Conservation (phyloP, 2,329 filamentous ascomycete genomes). For the Myrmaecium sp. region DNA sequence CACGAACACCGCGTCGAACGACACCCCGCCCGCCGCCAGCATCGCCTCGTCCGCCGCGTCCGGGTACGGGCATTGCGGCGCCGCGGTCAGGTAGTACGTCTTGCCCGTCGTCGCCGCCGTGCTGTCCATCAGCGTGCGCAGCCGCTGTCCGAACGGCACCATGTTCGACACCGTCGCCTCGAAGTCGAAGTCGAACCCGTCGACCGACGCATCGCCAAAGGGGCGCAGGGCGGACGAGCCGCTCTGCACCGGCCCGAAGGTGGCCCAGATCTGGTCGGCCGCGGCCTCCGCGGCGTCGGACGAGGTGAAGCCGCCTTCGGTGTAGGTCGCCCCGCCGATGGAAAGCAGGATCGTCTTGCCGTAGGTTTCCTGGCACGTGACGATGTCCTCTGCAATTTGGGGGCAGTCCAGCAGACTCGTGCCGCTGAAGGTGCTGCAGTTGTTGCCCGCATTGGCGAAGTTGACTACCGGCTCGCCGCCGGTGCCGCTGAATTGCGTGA, state of each 20-base stretch:
- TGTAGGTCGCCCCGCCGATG: slow-evolving; percentile 54
- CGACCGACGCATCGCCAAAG: slow-evolving; percentile 47
- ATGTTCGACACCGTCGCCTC: slow-evolving; percentile 45
- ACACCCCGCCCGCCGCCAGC: slow-evolving; percentile 32
- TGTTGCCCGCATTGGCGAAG: slow-evolving; percentile 47
- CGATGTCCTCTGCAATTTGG: slow-evolving; percentile 41
- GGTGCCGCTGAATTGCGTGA: slow-evolving; percentile 38
- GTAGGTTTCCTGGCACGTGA: slow-evolving; percentile 41
- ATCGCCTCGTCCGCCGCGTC: slow-evolving; percentile 42
- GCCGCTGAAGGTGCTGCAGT: slow-evolving; percentile 42
- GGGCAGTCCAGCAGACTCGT: slow-evolving; percentile 44
- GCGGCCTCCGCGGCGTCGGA: slow-evolving; percentile 15
- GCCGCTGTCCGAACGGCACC: slow-evolving; percentile 39
- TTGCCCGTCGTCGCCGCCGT: slow-evolving; percentile 24
- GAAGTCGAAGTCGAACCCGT: slow-evolving; percentile 67
- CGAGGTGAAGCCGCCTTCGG: slow-evolving; percentile 44
- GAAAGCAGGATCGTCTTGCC: slow-evolving; percentile 59
- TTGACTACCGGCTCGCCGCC: slow-evolving; percentile 37
- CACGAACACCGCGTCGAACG: slow-evolving; percentile 44
- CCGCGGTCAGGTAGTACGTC: slow-evolving; percentile 43
- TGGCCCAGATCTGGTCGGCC: slow-evolving; percentile 50
- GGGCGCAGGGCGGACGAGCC: slow-evolving; percentile 38
- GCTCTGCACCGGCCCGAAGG: slow-evolving; percentile 42
- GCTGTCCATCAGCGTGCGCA: slow-evolving; percentile 39
- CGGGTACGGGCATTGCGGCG: slow-evolving; percentile 52